These are phyloP conservation scores for Blastobotrys chiropterorum DNA, from an alignment of 805 yeast genomes.

Conservation along the genomic window DNA sequence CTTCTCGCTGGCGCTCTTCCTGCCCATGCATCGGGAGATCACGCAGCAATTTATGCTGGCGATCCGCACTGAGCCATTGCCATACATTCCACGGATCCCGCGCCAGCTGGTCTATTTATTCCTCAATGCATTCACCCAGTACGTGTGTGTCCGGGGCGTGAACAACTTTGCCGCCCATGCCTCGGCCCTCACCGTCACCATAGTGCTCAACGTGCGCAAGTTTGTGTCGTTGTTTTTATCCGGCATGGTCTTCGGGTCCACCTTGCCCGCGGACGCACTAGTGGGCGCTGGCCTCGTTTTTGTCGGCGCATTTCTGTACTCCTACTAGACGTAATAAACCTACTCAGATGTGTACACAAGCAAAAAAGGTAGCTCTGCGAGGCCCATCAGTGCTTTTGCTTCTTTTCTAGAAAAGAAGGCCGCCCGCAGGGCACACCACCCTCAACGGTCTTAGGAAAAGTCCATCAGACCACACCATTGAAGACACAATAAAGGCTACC, in stretches of 20 bases:
- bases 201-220: constrained; percentile 56
- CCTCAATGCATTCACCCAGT: constrained; percentile 48
- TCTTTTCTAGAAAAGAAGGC: no score
- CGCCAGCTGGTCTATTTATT: constrained; percentile 29
- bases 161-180: constrained; percentile 52
- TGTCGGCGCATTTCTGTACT: constrained; percentile 48
- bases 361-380: no score
- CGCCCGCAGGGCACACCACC: no score
- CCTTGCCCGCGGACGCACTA: constrained; percentile 34
- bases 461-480: no score
- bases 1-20: constrained; percentile 49
- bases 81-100: constrained; percentile 22
- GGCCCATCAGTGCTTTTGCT: no score
- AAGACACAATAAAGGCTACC: no score
- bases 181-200: constrained; percentile 57
- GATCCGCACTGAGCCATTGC: constrained; percentile 13
- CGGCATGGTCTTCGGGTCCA: constrained; percentile 45
- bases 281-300: constrained; percentile 51
- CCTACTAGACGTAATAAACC: constrained; percentile 2
- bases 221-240: constrained; percentile 55
- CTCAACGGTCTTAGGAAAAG: no score
- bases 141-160: constrained; percentile 62
- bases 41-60: constrained; percentile 26
- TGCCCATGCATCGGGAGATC: constrained; percentile 33
- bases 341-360: no score